Evolutionary conservation across 1,284 basidiomycete species (phyloP), one percentile per base, ranked within the genome.

Genomic region (Ustilago esculenta): DNA sequence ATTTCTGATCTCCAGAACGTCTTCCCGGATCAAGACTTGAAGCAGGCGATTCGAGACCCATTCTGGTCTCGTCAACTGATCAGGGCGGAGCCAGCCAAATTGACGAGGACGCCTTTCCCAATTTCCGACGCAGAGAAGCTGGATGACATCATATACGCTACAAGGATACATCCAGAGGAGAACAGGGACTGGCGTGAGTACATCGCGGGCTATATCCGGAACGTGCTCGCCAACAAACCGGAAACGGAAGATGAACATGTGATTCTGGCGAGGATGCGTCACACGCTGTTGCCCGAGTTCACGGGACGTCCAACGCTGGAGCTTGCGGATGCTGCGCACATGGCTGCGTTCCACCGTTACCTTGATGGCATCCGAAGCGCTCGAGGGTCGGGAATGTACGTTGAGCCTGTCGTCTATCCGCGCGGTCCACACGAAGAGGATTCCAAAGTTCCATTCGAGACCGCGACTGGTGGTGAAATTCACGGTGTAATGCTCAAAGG

Each of bases 251-350:
- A 33, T 14, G 1, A 29, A 32, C 11, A 5, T 15, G 20, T 11
- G n/a, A n/a, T 17, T 23, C 43, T 47, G 4, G 10, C 9, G n/a
- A 29, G 60, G 18, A 32, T 50, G 29, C 17, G 14, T 4, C 1
- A 58, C 30, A 68, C 58, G 10, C 27, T 46, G 15, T 25, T 47
- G n/a, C 65, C 53, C 11, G 65, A 68, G 17, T 68, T 68, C 33
- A 36, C 30, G 4, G 41, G 35, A 1, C 5, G 23, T 2, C 12
- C 54, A 7, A 68, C 65, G 32, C 21, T 68, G 5, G 65, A 68
- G 30, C 50, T 68, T 15, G 65, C 65, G 3, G 65, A 68, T 36
- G 65, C 65, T 4, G 30, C 10, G 23, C 65, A 68, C 25, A 48
- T 68, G n/a, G 58, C 65, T 7, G 48, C 55, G 0, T 57, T 58